Base-by-base conservation (phyloP, 2,329 filamentous ascomycete species). In the Madurella fahalii region DNA sequence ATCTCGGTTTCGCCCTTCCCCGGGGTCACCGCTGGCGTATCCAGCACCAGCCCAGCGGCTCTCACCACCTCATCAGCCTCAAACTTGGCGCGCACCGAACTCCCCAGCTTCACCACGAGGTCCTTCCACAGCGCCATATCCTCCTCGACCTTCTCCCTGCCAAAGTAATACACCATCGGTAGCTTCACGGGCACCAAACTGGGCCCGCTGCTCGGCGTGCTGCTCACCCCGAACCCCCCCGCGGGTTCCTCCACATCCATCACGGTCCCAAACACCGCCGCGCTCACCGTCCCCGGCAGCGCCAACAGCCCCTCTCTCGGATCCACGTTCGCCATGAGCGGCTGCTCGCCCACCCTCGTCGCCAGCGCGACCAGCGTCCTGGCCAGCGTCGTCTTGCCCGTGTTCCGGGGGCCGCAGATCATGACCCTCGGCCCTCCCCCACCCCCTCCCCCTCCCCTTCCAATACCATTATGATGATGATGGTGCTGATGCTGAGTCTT, bases 211-310 rank as follows among this genome's bases (percentile, higher is more conserved):
- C 92, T 95, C 0, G 93, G 92, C 63, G 90, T 92, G 61, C 82
- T 90, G 13, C 92, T 92, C 85, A 91, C 96, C 9, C 94, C 94
- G 85, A 91, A 96, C 17, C 89, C 90, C 57, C 91, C 86, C 58
- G 90, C 86, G 65, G 93, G 89, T 2, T 78, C 76, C 64, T 82
- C 80, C 1, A 95, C 80, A 69, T 97, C 93, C 73, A 97, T 82
- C 64, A 95, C 82, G 0, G 88, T 90, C 9, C 88, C 88, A 67
- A 95, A 91, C 4, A 90, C 89, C n/a, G 88, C 86, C 0, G 92
- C 90, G 49, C 87, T 93, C 61, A 99, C 70, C 34, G 89, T 92
- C 0, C 92, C 92, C 0, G 94, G 86, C 20, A 93, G 75, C 50
- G 82, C 85, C 51, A 94, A 74, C 78, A 92, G 80, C 25, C 87